Conservation (phyloP, 83 land plant species). For the Thuja plicata region DNA sequence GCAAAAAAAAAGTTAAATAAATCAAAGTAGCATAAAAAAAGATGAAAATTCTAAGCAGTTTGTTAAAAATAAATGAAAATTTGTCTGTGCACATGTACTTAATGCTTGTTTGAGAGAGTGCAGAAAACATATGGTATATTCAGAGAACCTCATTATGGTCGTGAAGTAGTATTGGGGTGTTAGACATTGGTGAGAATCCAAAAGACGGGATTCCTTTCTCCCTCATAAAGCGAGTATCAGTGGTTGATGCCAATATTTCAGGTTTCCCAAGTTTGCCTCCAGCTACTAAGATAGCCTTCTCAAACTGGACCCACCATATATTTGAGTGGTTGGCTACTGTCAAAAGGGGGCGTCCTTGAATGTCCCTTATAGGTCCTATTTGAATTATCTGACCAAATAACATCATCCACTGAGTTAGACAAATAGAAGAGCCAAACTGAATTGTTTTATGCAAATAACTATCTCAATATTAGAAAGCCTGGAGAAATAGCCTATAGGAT, state of each 20-base stretch:
- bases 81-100: not conserved
- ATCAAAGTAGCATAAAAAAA: not conserved
- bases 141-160: constrained; percentile 53
- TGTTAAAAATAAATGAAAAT: not conserved
- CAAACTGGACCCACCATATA: constrained; percentile 59
- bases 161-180: constrained; percentile 62
- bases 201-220: constrained; percentile 63
- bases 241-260: constrained; percentile 52
- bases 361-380: constrained; percentile 56
- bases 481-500: not conserved
- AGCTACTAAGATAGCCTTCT: constrained; percentile 39
- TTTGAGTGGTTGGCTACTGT: constrained; percentile 60
- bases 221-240: constrained; percentile 66
- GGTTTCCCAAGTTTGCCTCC: constrained; percentile 61
- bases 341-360: constrained; percentile 41
- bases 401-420: not conserved
- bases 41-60: not conserved
- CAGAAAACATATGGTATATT: not conserved
- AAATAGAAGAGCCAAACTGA: not conserved
- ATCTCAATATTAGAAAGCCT: not conserved
- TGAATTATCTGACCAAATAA: constrained; percentile 40
- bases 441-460: not conserved
- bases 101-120: not conserved
- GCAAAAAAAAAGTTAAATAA: constrained; percentile 19
- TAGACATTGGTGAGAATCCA: constrained; percentile 76